These are phyloP conservation scores for Auricularia heimuer DNA, from an alignment of 768 basidiomycete genomes.

Conservation along the genomic window DNA sequence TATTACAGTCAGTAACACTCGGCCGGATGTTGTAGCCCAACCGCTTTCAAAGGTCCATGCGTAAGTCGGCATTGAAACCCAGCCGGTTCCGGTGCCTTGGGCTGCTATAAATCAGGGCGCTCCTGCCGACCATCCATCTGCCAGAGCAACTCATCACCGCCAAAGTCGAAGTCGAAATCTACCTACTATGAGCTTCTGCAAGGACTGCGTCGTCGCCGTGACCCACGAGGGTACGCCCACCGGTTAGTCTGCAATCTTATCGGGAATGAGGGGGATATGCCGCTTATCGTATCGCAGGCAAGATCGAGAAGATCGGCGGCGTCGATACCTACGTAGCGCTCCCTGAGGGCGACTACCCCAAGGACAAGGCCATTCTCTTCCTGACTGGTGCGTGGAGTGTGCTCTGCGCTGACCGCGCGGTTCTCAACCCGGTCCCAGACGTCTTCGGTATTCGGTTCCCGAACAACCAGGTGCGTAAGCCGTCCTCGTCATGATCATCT, in stretches of 20 bases:
- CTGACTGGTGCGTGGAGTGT: constrained; percentile 37
- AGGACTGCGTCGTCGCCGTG: constrained; percentile 39
- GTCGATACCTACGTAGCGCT: constrained; percentile 44
- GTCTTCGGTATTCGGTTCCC: constrained; percentile 30
- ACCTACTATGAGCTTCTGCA: constrained; percentile 40
- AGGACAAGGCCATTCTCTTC: constrained; percentile 48
- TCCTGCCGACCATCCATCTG: no score
- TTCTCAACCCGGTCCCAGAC: background rate
- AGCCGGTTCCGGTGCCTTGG: no score
- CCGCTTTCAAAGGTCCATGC: no score
- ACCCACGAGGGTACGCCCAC: constrained; percentile 27
- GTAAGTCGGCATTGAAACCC: no score
- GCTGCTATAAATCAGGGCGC: no score
- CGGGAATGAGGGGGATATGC: background rate
- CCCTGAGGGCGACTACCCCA: constrained; percentile 36
- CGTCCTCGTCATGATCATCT: background rate
- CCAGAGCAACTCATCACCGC: no score
- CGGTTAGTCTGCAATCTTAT: constrained; percentile 16
- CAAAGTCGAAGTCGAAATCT: no score
- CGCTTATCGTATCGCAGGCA: constrained; percentile 25
- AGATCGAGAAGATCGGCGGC: constrained; percentile 36
- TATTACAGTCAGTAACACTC: no score
- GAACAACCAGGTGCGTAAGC: constrained; percentile 33
- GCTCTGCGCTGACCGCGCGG: background rate
- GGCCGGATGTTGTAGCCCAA: no score